Percentiles rank a stretch among this genome's conserved stretches.
phyloP scores from a whole-genome alignment of 176 grass and related monocot species.

The Carex scoparia region DNA sequence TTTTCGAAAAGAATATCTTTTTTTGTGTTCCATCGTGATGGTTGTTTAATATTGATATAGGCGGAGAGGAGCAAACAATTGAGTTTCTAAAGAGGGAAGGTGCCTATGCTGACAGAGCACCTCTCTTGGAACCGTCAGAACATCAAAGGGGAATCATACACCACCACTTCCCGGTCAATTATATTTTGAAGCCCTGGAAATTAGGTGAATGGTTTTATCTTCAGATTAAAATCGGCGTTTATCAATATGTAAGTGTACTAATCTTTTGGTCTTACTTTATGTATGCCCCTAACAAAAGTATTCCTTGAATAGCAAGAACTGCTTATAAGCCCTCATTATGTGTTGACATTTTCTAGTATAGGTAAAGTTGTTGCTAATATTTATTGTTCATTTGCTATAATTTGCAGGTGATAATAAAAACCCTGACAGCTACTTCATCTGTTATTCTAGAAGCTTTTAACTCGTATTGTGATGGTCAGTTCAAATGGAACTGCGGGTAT shows the following conservation, averaged over 20 bases:
- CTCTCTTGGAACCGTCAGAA: slow-evolving; percentile 52
- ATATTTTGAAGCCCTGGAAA: slow-evolving; percentile 82
- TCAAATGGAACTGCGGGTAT: slow-evolving; percentile 90
- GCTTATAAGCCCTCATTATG: not conserved
- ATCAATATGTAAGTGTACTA: slow-evolving; percentile 78
- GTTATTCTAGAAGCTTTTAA: slow-evolving; percentile 90
- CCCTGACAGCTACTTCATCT: slow-evolving; percentile 76
- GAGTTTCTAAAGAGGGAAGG: slow-evolving; percentile 90
- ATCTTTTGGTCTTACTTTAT: not conserved
- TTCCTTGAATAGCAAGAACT: not conserved
- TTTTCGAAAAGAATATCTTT: not conserved
- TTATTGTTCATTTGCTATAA: slow-evolving; percentile 1
- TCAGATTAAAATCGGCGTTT: slow-evolving; percentile 94
- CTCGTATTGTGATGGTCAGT: slow-evolving; percentile 92
- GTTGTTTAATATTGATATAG: slow-evolving; percentile 31
- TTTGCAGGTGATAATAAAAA: slow-evolving; percentile 95
- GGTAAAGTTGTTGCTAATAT: not conserved
- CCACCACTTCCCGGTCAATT: slow-evolving; percentile 94
- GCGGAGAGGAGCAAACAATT: slow-evolving; percentile 91
- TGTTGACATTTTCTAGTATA: slow-evolving; percentile 11
- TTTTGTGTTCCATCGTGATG: not conserved
- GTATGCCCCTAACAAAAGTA: not conserved
- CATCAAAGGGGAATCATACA: slow-evolving; percentile 79
- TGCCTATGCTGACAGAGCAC: slow-evolving; percentile 43
- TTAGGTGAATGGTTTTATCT: slow-evolving; percentile 67